Base-by-base conservation (phyloP, 2,329 filamentous ascomycete species). In the Diaporthe citriasiana region DNA sequence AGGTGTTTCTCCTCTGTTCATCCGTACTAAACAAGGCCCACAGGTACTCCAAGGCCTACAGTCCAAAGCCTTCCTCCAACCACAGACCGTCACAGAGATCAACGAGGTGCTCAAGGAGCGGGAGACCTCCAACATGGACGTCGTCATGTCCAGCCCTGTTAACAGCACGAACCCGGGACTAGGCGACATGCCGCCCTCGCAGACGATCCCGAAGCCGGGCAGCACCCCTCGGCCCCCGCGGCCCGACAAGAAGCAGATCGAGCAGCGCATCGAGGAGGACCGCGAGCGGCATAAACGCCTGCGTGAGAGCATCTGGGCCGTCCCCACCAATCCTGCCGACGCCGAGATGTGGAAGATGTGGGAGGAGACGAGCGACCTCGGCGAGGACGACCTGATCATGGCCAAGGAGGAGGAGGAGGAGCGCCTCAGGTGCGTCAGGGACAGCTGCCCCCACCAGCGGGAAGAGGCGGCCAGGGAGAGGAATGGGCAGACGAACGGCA, bases 191-290 rank as follows among this genome's bases (percentile, higher is more conserved):
- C 83, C 85, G 3, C 82, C 83, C 8, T 83, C 83, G 15, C 85
- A 85, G 75, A 82, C 83, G 9, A 82, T 83, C n/a, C 82, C 83
- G 0, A 83, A 81, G 75, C 79, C 80, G 22, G 78, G 79, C 15
- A 59, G 69, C 33, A 76, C 57, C 72, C 76, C 30, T 9, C 83
- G 78, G 74, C 80, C 79, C 74, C 79, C 77, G 59, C 82, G 85
- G 22, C 82, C 97, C 69, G 94, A 98, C 80, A 97, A 96, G 84
- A 90, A 93, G 72, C 94, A 98, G 84, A 94, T 98, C 70, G 95
- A 98, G 84, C 95, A 98, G 85, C 89, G 97, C 53, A 98, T 99
- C 76, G 97, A 99, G 79, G 97, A 99, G 84, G 97, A 99, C 83
- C 88, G 97, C 4, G 97, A 99, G 83, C 88, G 97, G 56, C 97